Evolutionary conservation across 2,329 filamentous ascomycete species (phyloP).

Genomic region (Pseudocercospora fuligena): DNA sequence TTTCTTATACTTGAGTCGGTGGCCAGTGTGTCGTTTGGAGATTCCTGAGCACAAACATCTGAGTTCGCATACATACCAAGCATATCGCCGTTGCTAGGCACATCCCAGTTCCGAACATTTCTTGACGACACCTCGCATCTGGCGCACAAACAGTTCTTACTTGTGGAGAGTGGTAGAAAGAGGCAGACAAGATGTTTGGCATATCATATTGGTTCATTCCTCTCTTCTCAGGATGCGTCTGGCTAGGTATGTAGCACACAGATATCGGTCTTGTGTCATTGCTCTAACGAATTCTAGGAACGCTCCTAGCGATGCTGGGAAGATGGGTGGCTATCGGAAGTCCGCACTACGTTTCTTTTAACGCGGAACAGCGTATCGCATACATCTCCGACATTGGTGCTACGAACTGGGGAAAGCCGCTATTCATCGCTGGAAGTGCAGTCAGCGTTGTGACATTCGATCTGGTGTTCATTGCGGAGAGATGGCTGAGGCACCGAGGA

Average conservation of each 20-base stretch:
- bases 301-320: conserved; percentile 71
- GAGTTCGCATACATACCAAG: not conserved
- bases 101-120: not conserved
- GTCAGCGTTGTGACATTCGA: conserved; percentile 81
- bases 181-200: conserved; percentile 41
- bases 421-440: conserved; percentile 75
- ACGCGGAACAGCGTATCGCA: conserved; percentile 62
- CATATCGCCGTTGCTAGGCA: conserved; percentile 5
- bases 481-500: conserved; percentile 81
- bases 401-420: conserved; percentile 65
- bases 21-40: not conserved
- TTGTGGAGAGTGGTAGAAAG: not conserved
- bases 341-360: conserved; percentile 67
- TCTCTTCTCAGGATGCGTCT: conserved; percentile 66
- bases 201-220: conserved; percentile 67
- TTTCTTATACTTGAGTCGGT: not conserved
- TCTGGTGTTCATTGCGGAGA: conserved; percentile 77
- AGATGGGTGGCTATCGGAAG: conserved; percentile 67
- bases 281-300: conserved; percentile 49
- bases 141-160: not conserved
- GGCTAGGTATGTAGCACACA: conserved; percentile 54
- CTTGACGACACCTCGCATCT: conserved; percentile 1
- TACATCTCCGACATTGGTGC: conserved; percentile 62
- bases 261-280: not conserved
- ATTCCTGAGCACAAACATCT: not conserved